Base-by-base conservation (phyloP, 495 filamentous ascomycete species). In the Penicillium crystallinum region DNA sequence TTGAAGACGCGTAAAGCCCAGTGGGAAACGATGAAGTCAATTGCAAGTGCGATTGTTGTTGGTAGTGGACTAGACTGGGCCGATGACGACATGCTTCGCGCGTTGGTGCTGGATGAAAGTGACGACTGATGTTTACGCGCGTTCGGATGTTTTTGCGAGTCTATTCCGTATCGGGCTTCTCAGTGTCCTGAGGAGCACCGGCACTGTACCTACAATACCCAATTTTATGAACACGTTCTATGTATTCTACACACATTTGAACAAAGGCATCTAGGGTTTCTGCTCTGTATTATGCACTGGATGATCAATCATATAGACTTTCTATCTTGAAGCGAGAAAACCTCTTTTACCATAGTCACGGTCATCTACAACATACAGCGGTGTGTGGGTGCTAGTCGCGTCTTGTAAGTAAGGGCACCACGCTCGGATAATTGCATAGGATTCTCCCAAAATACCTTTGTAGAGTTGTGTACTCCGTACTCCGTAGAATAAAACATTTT, bases 31-130 rank as follows among this genome's bases (percentile, higher is more conserved):
- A 81, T 92, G 71, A 91, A 91, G 68, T 85, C 78, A 34, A 78
- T 88, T 22, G 77, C 85, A 11, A 86, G 84, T 48, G 88, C 82
- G 4, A 76, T 88, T 33, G 79, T 96, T 29, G 89, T 85, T 19
- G 89, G 86, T 6, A 96, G 90, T 65, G 91, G 90, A 37, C 70
- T 93, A 30, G 81, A 95, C 56, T 96, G 91, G 91, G 82, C 80
- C 18, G 74, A 81, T 40, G 82, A 95, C 66, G 79, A 82, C 35
- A 75, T 72, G 46, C 73, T 96, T 48, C 71, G 81, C 53, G 81
- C 80, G 41, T 72, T 93, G 53, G 90, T 96, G 18, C 73, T 95
- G 48, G 88, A 91, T 66, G 78, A 82, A 49, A 83, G 86, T 55
- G 78, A 81, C 37, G 80, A 80, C 56, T 75, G 55, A 71, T 58